phyloP scores from a whole-genome alignment of 805 yeast species.

The Candida andamanensis region DNA sequence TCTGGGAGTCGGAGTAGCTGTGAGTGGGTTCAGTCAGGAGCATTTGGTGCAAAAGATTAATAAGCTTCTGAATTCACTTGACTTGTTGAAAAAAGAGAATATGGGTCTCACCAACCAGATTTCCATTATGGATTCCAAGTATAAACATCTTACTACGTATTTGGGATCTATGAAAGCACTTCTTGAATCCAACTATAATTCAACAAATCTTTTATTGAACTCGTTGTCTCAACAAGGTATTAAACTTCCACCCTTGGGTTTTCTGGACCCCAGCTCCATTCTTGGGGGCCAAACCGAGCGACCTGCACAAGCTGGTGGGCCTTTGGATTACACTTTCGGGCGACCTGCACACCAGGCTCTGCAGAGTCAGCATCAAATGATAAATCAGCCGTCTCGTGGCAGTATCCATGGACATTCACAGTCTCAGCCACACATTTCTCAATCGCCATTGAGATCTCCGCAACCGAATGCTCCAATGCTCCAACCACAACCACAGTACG shows the following conservation, averaged over 20 bases:
- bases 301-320: not conserved
- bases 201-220: conserved; percentile 46
- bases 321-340: not conserved
- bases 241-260: conserved; percentile 58
- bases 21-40: conserved; percentile 1
- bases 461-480: not conserved
- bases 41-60: conserved; percentile 6
- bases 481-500: not conserved
- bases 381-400: not conserved
- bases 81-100: conserved; percentile 28
- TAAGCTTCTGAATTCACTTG: conserved; percentile 26
- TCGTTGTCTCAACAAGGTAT: conserved; percentile 56
- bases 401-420: not conserved
- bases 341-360: conserved; percentile 1
- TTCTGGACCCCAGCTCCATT: conserved; percentile 37
- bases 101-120: conserved; percentile 28
- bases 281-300: conserved; percentile 2
- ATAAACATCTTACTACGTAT: conserved; percentile 60
- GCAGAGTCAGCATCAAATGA: not conserved
- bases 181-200: conserved; percentile 52
- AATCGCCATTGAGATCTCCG: not conserved
- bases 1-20: not conserved
- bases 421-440: not conserved
- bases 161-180: conserved; percentile 50
- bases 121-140: conserved; percentile 47